Conservation (phyloP, 148 eudicot species). For the Spergularia marina region DNA sequence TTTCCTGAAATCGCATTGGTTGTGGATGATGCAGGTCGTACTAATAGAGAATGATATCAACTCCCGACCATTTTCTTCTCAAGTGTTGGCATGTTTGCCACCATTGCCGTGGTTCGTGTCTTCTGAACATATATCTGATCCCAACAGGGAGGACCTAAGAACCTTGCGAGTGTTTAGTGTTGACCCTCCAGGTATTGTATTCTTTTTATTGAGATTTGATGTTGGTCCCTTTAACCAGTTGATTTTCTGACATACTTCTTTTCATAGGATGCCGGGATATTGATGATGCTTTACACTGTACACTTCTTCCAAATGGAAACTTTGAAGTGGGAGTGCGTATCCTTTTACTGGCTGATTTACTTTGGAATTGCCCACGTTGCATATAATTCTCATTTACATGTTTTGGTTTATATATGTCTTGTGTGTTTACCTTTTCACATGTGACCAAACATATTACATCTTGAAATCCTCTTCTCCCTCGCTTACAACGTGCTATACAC, state of each 20-base stretch:
- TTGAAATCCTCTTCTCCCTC: not conserved
- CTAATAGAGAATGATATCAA: conserved; percentile 94
- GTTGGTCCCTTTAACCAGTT: not conserved
- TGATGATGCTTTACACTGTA: conserved; percentile 96
- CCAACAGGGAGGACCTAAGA: conserved; percentile 87
- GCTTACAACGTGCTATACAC: too few relatives aligned
- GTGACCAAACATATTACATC: not conserved
- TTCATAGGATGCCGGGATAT: conserved; percentile 91
- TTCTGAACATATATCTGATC: conserved; percentile 68
- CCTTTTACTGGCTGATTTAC: conserved; percentile 29
- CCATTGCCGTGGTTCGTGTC: conserved; percentile 96
- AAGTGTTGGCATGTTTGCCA: conserved; percentile 93
- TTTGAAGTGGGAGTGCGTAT: conserved; percentile 99
- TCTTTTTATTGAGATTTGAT: not conserved
- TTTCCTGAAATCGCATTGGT: conserved; percentile 2
- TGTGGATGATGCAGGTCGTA: conserved; percentile 64
- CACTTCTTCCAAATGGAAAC: conserved; percentile 80
- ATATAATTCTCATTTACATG: not conserved
- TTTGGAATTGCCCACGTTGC: not conserved
- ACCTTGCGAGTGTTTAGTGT: conserved; percentile 86
- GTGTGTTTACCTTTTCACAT: not conserved
- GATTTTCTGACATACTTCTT: conserved; percentile 10
- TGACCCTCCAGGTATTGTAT: conserved; percentile 83
- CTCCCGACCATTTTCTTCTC: conserved; percentile 81
- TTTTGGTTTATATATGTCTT: not conserved